Conservation (phyloP, 352 stramenopile species). For the Phytopythium mirpurense region DNA sequence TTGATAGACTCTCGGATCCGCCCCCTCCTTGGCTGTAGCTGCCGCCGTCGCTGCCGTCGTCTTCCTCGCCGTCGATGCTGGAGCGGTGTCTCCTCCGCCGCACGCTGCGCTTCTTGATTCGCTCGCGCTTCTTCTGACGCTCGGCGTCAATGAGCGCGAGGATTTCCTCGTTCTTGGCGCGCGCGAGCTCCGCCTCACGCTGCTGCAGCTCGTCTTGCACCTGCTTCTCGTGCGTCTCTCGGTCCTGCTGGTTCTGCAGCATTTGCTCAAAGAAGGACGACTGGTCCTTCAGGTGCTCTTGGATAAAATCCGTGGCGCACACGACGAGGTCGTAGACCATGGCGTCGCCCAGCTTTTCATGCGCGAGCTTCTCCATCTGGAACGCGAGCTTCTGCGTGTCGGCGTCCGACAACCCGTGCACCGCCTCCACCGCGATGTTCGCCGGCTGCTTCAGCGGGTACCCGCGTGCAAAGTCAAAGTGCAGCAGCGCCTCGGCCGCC, state of each 20-base stretch:
- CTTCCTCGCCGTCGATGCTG: conserved; percentile 47
- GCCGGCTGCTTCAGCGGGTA: conserved; percentile 66
- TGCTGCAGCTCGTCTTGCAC: conserved; percentile 46
- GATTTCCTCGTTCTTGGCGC: conserved; percentile 69
- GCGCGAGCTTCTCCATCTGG: conserved; percentile 50
- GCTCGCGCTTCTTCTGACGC: conserved; percentile 53
- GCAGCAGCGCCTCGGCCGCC: conserved; percentile 60
- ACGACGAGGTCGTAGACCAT: conserved; percentile 83
- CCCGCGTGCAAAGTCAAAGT: conserved; percentile 62
- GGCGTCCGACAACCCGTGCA: conserved; percentile 62
- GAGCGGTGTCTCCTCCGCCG: conserved; percentile 42
- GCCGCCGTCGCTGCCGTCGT: conserved; percentile 24
- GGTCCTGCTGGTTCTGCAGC: conserved; percentile 74
- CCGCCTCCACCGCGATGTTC: conserved; percentile 64
- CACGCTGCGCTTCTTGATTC: conserved; percentile 49
- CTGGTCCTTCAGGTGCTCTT: conserved; percentile 78
- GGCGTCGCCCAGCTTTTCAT: conserved; percentile 66
- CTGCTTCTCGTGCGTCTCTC: conserved; percentile 52
- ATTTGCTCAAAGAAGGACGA: conserved; percentile 88
- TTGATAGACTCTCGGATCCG: conserved; percentile 20
- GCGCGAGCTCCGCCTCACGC: conserved; percentile 55
- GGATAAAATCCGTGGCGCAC: conserved; percentile 75
- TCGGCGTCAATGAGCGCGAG: conserved; percentile 76
- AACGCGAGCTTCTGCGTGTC: conserved; percentile 51
- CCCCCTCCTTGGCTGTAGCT: conserved; percentile 24